Conservation (phyloP, 1,284 basidiomycete species). For the Ustilago sp. region DNA sequence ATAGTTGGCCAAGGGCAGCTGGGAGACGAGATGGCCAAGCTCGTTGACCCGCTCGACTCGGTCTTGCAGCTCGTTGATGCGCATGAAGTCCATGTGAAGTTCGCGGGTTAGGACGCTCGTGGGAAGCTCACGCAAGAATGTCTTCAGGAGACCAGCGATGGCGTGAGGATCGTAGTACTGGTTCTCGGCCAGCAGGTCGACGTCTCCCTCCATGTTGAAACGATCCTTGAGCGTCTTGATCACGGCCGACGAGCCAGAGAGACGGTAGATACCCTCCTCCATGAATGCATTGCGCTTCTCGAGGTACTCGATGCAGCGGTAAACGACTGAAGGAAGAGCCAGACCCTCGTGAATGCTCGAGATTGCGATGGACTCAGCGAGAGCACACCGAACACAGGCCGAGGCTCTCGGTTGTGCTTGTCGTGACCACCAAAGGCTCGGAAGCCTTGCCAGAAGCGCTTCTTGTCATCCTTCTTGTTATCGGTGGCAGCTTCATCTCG, state of each 20-base stretch:
- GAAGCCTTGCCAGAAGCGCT: constrained; percentile 64
- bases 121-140: constrained; percentile 64
- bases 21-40: constrained; percentile 84
- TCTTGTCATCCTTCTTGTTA: constrained; percentile 62
- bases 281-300: constrained; percentile 85
- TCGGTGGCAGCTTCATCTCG: constrained; percentile 41
- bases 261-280: constrained; percentile 96
- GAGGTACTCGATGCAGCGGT: constrained; percentile 77
- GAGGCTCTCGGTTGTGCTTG: constrained; percentile 45
- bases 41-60: constrained; percentile 87
- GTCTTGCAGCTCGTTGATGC: constrained; percentile 79
- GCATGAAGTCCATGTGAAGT: constrained; percentile 64
- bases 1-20: constrained; percentile 91
- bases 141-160: constrained; percentile 66
- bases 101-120: constrained; percentile 63
- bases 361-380: constrained; percentile 88
- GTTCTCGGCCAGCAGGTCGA: constrained; percentile 61
- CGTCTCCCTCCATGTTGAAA: constrained; percentile 78
- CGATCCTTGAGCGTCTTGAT: constrained; percentile 92
- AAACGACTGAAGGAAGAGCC: constrained; percentile 91
- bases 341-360: constrained; percentile 79
- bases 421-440: constrained; percentile 47
- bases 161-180: constrained; percentile 63
- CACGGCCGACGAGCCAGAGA: constrained; percentile 76
- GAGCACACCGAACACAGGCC: constrained; percentile 84